These are phyloP conservation scores for Megacollybia marginata DNA, from an alignment of 768 basidiomycete genomes.

Conservation along the genomic window DNA sequence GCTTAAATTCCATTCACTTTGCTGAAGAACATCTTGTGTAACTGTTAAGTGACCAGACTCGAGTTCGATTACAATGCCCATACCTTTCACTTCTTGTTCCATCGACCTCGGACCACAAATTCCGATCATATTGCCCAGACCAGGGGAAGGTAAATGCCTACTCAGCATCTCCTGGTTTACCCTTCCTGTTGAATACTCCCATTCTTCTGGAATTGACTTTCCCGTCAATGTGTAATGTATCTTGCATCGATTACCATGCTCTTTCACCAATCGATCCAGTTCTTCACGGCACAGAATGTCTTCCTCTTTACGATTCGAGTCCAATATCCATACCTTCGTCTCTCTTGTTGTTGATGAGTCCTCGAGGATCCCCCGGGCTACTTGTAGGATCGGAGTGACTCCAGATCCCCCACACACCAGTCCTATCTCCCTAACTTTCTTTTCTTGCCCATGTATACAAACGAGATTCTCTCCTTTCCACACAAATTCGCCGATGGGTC, in stretches of 20 bases:
- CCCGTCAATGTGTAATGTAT: conserved; percentile 39
- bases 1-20: neutral
- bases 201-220: conserved; percentile 22
- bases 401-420: conserved; percentile 54
- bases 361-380: conserved; percentile 37
- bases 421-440: conserved; percentile 32
- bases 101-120: conserved; percentile 44
- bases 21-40: neutral
- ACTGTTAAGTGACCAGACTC: neutral
- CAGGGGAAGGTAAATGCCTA: conserved; percentile 31
- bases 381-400: conserved; percentile 54
- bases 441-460: conserved; percentile 25
- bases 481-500: conserved; percentile 50
- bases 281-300: conserved; percentile 48
- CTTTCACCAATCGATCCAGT: conserved; percentile 29
- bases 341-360: conserved; percentile 25
- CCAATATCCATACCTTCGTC: conserved; percentile 39
- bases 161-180: conserved; percentile 30
- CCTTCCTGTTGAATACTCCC: conserved; percentile 34
- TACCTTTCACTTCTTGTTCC: conserved; percentile 20
- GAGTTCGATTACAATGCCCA: neutral
- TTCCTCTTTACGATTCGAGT: conserved; percentile 36
- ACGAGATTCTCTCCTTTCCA: conserved; percentile 38
- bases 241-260: conserved; percentile 22
- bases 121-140: conserved; percentile 31